A percentile compares a stretch with the other conserved stretches of the same genome.
Conservation (phyloP, 2,329 filamentous ascomycete genomes). For the Trichoderma endophyticum region DNA sequence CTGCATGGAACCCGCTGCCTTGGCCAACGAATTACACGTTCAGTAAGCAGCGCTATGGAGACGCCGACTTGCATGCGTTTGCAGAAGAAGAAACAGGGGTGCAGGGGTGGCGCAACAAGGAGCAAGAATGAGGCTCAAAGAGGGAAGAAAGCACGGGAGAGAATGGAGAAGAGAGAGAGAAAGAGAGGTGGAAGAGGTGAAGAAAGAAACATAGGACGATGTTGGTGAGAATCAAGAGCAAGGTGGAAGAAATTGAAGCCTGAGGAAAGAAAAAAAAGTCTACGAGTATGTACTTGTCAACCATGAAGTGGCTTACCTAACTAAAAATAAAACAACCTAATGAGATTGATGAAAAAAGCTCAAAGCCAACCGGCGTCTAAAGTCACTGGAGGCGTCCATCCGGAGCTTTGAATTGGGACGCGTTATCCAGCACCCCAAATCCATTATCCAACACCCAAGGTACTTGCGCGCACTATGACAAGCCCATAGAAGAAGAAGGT, state of each 20-base stretch:
- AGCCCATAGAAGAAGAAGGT: too few relatives aligned
- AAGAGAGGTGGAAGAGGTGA: neutral
- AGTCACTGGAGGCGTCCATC: neutral
- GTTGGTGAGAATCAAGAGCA: neutral
- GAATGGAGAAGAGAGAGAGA: neutral
- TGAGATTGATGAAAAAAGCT: neutral
- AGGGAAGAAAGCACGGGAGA: neutral
- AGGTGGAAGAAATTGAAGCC: neutral
- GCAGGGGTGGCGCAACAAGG: neutral
- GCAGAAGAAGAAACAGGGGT: slow-evolving; percentile 5
- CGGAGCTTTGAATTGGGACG: neutral
- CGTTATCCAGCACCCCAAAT: too few relatives aligned
- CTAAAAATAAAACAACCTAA: neutral
- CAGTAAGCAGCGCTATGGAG: slow-evolving; percentile 1
- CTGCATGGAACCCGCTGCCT: slow-evolving; percentile 1
- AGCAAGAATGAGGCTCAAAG: neutral
- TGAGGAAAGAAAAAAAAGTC: neutral
- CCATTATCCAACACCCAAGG: too few relatives aligned
- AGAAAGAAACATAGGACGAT: neutral
- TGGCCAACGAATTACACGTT: neutral
- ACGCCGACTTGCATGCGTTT: slow-evolving; percentile 16
- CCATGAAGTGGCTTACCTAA: neutral
- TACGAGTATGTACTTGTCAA: neutral
- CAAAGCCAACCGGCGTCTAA: neutral
- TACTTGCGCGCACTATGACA: too few relatives aligned